phyloP scores from a whole-genome alignment of 371 early-diverging fungal species.

The Capillidium heterosporum region DNA sequence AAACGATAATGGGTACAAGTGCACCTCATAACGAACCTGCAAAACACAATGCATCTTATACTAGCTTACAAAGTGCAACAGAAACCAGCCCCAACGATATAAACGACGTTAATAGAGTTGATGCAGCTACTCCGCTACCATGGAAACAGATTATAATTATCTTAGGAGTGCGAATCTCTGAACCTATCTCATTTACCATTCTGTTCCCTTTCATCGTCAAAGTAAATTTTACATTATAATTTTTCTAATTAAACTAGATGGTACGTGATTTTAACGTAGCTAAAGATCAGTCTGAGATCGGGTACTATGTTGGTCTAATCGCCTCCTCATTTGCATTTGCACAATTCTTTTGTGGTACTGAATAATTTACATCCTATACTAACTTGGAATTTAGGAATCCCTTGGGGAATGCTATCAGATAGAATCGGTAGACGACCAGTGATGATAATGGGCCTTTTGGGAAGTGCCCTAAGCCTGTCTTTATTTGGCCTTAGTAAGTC shows the following conservation, averaged over 20 bases:
- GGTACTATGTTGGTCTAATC: conserved; percentile 43
- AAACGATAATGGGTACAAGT: no score
- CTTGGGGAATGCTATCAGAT: conserved; percentile 36
- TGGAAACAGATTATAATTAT: conserved; percentile 30
- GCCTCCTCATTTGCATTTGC: conserved; percentile 39
- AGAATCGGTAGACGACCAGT: conserved; percentile 63
- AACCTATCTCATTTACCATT: conserved; percentile 39
- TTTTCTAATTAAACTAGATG: conserved; percentile 18
- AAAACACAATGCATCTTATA: no score
- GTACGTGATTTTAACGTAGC: conserved; percentile 33
- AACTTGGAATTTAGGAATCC: conserved; percentile 10
- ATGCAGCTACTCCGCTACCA: conserved; percentile 22
- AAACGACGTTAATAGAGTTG: no score
- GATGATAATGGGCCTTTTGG: conserved; percentile 52
- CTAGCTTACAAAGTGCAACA: no score
- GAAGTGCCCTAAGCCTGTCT: conserved; percentile 40
- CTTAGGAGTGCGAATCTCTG: conserved; percentile 33
- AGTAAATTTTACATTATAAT: not conserved
- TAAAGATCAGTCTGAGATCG: conserved; percentile 28
- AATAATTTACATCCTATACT: not conserved
- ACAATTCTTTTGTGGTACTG: conserved; percentile 32
- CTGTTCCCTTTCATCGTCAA: conserved; percentile 39
- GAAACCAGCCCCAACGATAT: no score
- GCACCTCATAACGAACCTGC: no score
- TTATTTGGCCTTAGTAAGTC: conserved; percentile 58